Conservation (phyloP, 1,139 yeast genomes). For the Yamadazyma jaroonii region DNA sequence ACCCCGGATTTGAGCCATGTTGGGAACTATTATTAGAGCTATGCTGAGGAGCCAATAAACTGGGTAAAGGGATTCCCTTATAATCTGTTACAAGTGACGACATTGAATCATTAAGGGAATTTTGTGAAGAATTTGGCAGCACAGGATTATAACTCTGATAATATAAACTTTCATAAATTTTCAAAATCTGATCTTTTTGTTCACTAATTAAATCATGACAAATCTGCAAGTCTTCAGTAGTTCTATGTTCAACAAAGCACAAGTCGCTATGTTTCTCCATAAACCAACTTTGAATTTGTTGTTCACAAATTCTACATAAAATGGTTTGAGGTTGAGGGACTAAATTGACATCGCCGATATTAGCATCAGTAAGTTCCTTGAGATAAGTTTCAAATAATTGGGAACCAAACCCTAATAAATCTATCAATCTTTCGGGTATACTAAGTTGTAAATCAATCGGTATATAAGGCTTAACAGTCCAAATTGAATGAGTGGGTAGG, state of each 20-base stretch:
- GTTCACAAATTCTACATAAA: slow-evolving; percentile 89
- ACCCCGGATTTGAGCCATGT: slow-evolving; percentile 10
- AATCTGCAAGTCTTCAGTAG: slow-evolving; percentile 73
- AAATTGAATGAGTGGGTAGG: slow-evolving; percentile 83
- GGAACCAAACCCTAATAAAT: slow-evolving; percentile 84
- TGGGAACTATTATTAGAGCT: background rate
- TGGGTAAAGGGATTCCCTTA: slow-evolving; percentile 58
- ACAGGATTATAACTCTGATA: slow-evolving; percentile 15
- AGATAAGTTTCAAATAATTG: slow-evolving; percentile 79
- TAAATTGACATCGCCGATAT: slow-evolving; percentile 57
- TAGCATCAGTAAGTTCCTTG: slow-evolving; percentile 56
- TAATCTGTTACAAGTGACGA: slow-evolving; percentile 40
- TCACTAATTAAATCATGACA: slow-evolving; percentile 78
- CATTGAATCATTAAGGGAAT: slow-evolving; percentile 9
- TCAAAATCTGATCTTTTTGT: slow-evolving; percentile 55
- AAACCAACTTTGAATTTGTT: slow-evolving; percentile 95
- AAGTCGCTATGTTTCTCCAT: slow-evolving; percentile 86
- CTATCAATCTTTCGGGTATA: slow-evolving; percentile 63
- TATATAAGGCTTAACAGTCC: slow-evolving; percentile 82
- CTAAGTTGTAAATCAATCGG: slow-evolving; percentile 63
- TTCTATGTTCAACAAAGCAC: slow-evolving; percentile 81
- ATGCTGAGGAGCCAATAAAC: slow-evolving; percentile 17
- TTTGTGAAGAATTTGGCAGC: slow-evolving; percentile 6
- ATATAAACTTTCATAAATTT: slow-evolving; percentile 40
- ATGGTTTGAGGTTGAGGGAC: slow-evolving; percentile 78